Evolutionary conservation across 805 yeast genomes (phyloP), one percentile per base, ranked within the genome.

Genomic region (Candida chauliodis): DNA sequence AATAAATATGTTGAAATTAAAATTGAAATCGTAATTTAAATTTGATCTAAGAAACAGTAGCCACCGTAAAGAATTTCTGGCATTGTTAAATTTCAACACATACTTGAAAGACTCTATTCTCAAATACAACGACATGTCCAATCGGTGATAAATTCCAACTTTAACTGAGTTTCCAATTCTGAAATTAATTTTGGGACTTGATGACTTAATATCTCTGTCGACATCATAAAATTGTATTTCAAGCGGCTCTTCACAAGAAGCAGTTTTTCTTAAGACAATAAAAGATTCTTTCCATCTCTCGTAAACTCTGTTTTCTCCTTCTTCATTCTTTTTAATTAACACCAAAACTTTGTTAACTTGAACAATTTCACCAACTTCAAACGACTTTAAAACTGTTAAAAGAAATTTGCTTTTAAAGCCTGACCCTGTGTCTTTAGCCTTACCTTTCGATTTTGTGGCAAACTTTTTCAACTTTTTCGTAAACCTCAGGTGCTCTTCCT

Each of bases 201-300:
- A 37, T 24, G 48, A 43, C 3, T 46, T 55, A 0, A 69, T 61
- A 10, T 52, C 47, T 19, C 45, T 47, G 69, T 68, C 34, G 28
- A 75, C 58, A 9, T 71, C 73, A 58, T 78, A 82, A 43, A 89
- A 75, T 50, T 88, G 89, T 1, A 88, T 43, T 3, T 67, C 55
- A 0, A 87, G 52, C 0, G 95, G 90, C 8, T 63, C 58, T 2
- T 61, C 66, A 0, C 51, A 34, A 41, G 69, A 60, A 11, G 76
- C 79, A 0, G 85, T 78, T n/a, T 76, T 72, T 42, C 91, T 64
- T 1, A 83, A 80, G 2, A 84, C 87, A 2, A 84, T 82, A 19
- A 78, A 63, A 52, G 79, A 86, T 53, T 90, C 96, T 43, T 73
- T 77, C 93, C 96, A 88, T 34, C 88, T 61, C 41, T 85, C 90